Base-by-base conservation (phyloP, 805 yeast species). In the Citeromyces matritensis region DNA sequence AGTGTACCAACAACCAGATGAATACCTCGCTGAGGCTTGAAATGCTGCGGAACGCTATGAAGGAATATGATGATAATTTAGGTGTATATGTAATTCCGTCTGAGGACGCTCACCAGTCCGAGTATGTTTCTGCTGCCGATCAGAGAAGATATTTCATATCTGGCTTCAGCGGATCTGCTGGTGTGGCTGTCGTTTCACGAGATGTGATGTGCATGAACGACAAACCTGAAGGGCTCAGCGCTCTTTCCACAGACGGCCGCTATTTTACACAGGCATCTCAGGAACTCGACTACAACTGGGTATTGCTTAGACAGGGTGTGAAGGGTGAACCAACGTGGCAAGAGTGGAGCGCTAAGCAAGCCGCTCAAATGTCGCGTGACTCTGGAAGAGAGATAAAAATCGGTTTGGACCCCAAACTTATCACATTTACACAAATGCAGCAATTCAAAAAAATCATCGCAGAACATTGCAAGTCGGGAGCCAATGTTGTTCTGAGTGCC, bases 151-250 rank as follows among this genome's bases (percentile, higher is more conserved):
- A 71, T 33, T 88, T 65, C 43, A 78, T 88, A 17, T 68, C 86
- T 5, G 96, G 85, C 0, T 88, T 88, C 55, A 78, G 88, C 9
- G 98, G 97, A 1, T 75, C 88, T 30, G 94, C 96, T 2, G 98
- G 97, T 15, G 59, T 83, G 14, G 96, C 95, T 1, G 66, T 91
- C n/a, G 65, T 88, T 12, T 67, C 77, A 10, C 51, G 74, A 37
- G 76, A 69, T 41, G 47, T 67, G 27, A 52, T 58, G 7, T 63
- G 65, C 40, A 55, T 67, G 63, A 67, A 65, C 40, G 54, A 55
- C 9, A 49, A 48, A 12, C 73, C 74, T n/a, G 70, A 67, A 41
- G 76, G 76, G 3, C 42, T 55, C 32, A 67, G 72, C 19, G 69
- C 66, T 2, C 56, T 72, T 38, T 60, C 74, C 1, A 72, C 80